phyloP scores from a whole-genome alignment of 495 filamentous ascomycete species.

The Penicillium diatomitis region DNA sequence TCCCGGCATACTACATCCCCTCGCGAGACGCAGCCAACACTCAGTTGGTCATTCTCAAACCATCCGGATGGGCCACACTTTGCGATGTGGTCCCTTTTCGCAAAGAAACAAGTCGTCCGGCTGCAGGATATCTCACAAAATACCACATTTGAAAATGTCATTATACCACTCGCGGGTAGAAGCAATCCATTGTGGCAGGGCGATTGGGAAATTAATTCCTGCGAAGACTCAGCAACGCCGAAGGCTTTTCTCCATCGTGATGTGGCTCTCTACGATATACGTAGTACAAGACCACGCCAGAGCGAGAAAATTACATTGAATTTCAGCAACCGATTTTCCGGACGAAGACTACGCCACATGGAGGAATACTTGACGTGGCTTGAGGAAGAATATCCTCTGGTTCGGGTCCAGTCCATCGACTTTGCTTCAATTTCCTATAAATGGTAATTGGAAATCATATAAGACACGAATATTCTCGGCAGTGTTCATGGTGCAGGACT shows the following conservation, averaged over 20 bases:
- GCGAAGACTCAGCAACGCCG: neutral
- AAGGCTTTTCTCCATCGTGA: neutral
- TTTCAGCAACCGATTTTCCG: constrained; percentile 23
- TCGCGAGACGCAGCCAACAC: neutral
- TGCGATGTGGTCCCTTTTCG: neutral
- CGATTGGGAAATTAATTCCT: neutral
- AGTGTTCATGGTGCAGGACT: neutral
- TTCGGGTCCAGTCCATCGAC: constrained; percentile 25
- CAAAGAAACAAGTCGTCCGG: neutral
- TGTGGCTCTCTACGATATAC: neutral
- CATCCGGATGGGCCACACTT: neutral
- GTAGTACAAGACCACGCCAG: constrained; percentile 1
- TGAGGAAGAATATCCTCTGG: constrained; percentile 10
- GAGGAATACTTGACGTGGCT: constrained; percentile 17
- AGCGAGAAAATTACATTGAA: constrained; percentile 17
- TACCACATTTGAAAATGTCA: neutral
- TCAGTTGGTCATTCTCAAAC: neutral
- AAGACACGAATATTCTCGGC: neutral
- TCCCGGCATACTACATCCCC: neutral
- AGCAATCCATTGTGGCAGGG: neutral
- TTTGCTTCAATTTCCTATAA: constrained; percentile 23
- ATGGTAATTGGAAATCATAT: constrained; percentile 10
- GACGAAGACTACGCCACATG: constrained; percentile 18
- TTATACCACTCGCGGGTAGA: neutral
- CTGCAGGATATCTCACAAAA: neutral